Evolutionary conservation across 257 asterid species (phyloP).

Genomic region (Prunella vulgaris): DNA sequence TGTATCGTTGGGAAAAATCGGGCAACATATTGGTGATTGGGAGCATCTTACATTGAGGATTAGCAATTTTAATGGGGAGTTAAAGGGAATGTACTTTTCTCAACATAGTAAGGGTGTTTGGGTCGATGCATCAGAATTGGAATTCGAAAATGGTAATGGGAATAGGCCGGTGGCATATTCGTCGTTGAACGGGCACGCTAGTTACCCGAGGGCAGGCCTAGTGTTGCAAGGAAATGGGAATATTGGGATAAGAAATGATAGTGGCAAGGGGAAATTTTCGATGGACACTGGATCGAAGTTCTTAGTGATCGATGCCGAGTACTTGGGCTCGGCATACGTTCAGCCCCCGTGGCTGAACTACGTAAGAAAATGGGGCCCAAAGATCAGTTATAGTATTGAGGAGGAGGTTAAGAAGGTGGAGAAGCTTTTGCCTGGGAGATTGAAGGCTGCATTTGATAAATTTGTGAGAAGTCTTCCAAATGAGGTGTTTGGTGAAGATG

Average conservation of each 20-base stretch:
- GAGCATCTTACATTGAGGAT: conserved; percentile 79
- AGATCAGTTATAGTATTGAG: conserved; percentile 43
- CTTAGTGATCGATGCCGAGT: conserved; percentile 38
- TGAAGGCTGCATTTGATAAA: conserved; percentile 40
- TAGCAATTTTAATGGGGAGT: conserved; percentile 71
- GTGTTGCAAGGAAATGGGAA: conserved; percentile 52
- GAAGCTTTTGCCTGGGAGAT: conserved; percentile 49
- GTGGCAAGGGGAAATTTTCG: conserved; percentile 38
- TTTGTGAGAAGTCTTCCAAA: conserved; percentile 47
- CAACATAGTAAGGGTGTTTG: conserved; percentile 67
- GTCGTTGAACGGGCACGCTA: conserved; percentile 75
- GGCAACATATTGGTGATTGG: conserved; percentile 86
- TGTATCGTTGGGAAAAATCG: conserved; percentile 49
- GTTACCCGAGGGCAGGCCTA: conserved; percentile 47
- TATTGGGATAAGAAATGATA: conserved; percentile 64
- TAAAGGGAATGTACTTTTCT: conserved; percentile 49
- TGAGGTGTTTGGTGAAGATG: conserved; percentile 79
- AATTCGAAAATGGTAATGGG: conserved; percentile 44
- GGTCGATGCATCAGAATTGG: conserved; percentile 42
- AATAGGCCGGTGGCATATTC: conserved; percentile 57
- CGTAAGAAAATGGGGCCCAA: conserved; percentile 79
- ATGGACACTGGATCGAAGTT: conserved; percentile 45
- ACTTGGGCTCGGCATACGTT: conserved; percentile 30
- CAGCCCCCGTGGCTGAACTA: conserved; percentile 73
- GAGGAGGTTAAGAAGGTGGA: conserved; percentile 50